These are phyloP conservation scores for Kwoniella sp. DNA, from an alignment of 768 basidiomycete genomes.

Conservation along the genomic window DNA sequence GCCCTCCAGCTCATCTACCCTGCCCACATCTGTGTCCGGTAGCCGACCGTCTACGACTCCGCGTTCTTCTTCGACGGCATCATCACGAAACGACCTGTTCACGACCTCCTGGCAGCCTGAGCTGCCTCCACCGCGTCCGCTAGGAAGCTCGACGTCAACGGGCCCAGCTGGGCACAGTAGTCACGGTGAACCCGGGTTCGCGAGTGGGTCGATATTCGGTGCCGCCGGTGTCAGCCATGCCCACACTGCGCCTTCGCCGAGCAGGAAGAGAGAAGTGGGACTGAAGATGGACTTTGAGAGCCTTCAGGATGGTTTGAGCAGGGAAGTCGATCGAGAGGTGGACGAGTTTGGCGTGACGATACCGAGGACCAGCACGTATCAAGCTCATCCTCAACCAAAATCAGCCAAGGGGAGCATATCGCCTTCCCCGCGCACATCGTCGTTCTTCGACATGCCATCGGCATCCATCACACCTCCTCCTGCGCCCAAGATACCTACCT, in stretches of 20 bases:
- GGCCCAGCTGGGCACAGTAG: background rate
- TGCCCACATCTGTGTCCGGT: background rate
- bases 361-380: background rate
- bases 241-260: constrained; percentile 6
- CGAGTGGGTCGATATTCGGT: constrained; percentile 10
- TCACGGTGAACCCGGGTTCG: background rate
- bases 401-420: constrained; percentile 8
- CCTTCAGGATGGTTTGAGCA: background rate
- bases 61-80: constrained; percentile 11
- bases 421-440: constrained; percentile 24
- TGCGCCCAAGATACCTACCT: constrained; percentile 8
- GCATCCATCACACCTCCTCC: constrained; percentile 17
- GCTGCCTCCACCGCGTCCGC: constrained; percentile 18
- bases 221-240: constrained; percentile 2
- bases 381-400: background rate
- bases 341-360: constrained; percentile 17
- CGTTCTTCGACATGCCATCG: constrained; percentile 30
- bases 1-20: background rate
- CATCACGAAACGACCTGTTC: constrained; percentile 35
- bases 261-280: constrained; percentile 10
- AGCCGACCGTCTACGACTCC: background rate
- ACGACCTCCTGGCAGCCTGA: constrained; percentile 30
- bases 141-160: background rate
- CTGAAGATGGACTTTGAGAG: constrained; percentile 21
- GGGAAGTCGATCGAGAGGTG: background rate